Evolutionary conservation across 768 basidiomycete genomes (phyloP).

Genomic region (Mycena rebaudengoi): DNA sequence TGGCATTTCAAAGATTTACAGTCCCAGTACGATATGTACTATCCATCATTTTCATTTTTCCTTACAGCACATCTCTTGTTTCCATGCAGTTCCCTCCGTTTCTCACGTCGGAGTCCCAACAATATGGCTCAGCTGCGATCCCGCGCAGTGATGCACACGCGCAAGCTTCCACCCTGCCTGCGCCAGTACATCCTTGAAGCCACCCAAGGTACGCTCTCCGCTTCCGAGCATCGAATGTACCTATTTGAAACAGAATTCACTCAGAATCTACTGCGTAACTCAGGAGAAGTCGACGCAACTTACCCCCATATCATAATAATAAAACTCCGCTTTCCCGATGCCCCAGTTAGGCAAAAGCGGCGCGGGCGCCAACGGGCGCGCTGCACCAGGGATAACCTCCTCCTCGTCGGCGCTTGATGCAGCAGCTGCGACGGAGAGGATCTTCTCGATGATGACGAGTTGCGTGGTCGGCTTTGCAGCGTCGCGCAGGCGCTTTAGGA

Average conservation of each 20-base stretch:
- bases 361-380: neutral
- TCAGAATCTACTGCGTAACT: neutral
- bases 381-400: slow-evolving; percentile 14
- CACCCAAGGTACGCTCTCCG: slow-evolving; percentile 18
- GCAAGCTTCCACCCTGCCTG: slow-evolving; percentile 16
- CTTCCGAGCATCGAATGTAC: slow-evolving; percentile 16
- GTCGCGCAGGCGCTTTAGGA: slow-evolving; percentile 36
- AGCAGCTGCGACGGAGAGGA: slow-evolving; percentile 16
- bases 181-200: slow-evolving; percentile 1
- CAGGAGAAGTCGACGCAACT: neutral
- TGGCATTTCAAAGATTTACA: too few species aligned
- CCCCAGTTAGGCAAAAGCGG: slow-evolving; percentile 23
- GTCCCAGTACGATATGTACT: too few species aligned
- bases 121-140: slow-evolving; percentile 12
- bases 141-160: slow-evolving; percentile 3
- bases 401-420: neutral
- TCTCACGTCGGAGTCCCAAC: neutral
- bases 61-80: too few species aligned
- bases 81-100: too few species aligned
- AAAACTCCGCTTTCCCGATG: slow-evolving; percentile 4
- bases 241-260: neutral
- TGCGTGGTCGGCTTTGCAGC: slow-evolving; percentile 33
- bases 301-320: slow-evolving; percentile 18
- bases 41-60: too few species aligned
- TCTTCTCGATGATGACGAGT: slow-evolving; percentile 38